Evolutionary conservation across 225 moss, liverwort and hornwort species (phyloP).

Genomic region (Polytrichum formosum): DNA sequence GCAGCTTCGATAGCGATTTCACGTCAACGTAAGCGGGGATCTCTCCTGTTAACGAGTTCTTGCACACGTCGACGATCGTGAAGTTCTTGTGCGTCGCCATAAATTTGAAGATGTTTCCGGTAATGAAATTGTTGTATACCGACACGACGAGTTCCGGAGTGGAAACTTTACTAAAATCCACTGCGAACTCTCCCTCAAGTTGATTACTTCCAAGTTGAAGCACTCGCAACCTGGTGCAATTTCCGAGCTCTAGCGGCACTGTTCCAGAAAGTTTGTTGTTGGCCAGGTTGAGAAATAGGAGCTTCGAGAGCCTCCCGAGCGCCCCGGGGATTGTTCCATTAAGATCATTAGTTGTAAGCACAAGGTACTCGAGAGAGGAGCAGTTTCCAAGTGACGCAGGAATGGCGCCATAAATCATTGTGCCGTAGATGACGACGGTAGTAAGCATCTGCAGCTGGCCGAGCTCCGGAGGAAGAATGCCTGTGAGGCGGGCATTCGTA

Average conservation of each 20-base stretch:
- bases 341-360: constrained; percentile 4
- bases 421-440: background rate
- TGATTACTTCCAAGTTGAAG: constrained; percentile 22
- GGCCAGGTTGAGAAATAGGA: constrained; percentile 8
- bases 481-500: constrained; percentile 5
- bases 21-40: constrained; percentile 11
- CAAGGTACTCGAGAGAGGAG: constrained; percentile 7
- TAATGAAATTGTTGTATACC: constrained; percentile 19
- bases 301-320: constrained; percentile 10
- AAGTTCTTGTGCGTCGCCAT: constrained; percentile 14
- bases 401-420: constrained; percentile 6
- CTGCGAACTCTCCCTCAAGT: constrained; percentile 13
- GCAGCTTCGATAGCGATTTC: constrained; percentile 5
- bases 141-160: constrained; percentile 10
- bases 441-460: constrained; percentile 10
- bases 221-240: constrained; percentile 14
- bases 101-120: constrained; percentile 16
- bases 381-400: constrained; percentile 21
- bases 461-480: constrained; percentile 12
- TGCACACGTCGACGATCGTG: constrained; percentile 15
- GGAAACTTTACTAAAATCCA: constrained; percentile 12
- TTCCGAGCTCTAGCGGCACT: constrained; percentile 15
- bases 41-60: constrained; percentile 19
- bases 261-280: constrained; percentile 9
- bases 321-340: constrained; percentile 15